Evolutionary conservation across 176 grass and related monocot genomes (phyloP), one percentile per base, ranked within the genome.

Genomic region (Juncus effusus): DNA sequence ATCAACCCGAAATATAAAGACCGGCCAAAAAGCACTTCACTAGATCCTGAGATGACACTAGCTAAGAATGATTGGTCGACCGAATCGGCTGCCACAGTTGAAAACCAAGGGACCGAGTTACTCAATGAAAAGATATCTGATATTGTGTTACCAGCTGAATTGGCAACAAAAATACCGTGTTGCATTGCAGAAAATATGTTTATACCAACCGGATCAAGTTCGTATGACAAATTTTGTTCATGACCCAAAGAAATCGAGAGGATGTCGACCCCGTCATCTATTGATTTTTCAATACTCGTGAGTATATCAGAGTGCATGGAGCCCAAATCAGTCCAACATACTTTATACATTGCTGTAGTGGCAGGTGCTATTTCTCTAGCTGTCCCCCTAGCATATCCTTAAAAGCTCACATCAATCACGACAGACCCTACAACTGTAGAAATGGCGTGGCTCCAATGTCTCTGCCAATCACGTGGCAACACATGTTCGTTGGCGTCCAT

Each of bases 401-500:
- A 80, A 56, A 74, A 65, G 51, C 10, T 65, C 6, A 59, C 67
- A 15, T 38, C 50, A 3, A 11, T 2, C n/a, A 74, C 60, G 5
- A 38, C 35, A 59, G 49, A 56, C 13, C 77, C 77, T 6, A 39
- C 38, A 12, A 59, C 67, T 5, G 16, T 80, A 1, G 67, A 80
- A 2, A 67, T 53, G 2, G 77, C 65, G 38, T 80, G 77, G 16
- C 67, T 80, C 51, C 67, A 67, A 54, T 74, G 77, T n/a, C 77
- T 67, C 0, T 0, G 0, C 19, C 7, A 3, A 47, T 80, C 77
- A 56, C 68, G 62, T 37, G 77, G 77, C 0, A 67, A 74, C 12
- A 7, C 9, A 59, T 59, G 73, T 7, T 65, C 10, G 5, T 10
- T 5, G 37, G 19, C 19, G 9, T 36, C 38, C 0, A 44, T 45